These are phyloP conservation scores for Brettanomyces sp. DNA, from an alignment of 805 yeast genomes.

Conservation along the genomic window DNA sequence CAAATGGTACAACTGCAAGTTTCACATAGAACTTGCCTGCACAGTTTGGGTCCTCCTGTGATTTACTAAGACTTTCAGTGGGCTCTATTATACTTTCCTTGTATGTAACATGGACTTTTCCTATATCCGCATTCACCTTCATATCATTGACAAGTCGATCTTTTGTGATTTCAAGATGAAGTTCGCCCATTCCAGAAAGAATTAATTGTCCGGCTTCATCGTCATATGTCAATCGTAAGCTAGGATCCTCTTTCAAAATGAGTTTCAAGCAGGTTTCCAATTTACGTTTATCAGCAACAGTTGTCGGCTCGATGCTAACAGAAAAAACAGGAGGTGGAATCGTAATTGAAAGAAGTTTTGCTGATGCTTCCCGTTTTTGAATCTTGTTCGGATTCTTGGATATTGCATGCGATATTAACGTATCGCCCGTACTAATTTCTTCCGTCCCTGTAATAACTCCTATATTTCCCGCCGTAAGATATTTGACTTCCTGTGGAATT, in stretches of 20 bases:
- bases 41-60: conserved; percentile 11
- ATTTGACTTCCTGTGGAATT: conserved; percentile 59
- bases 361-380: conserved; percentile 29
- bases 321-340: conserved; percentile 93
- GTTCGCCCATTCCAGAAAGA: conserved; percentile 85
- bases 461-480: conserved; percentile 68
- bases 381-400: conserved; percentile 31
- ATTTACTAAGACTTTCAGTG: conserved; percentile 16
- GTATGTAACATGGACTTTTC: conserved; percentile 82
- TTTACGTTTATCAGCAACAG: conserved; percentile 70
- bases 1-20: conserved; percentile 23
- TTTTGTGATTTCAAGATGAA: conserved; percentile 81
- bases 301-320: conserved; percentile 70
- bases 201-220: conserved; percentile 86
- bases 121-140: conserved; percentile 72
- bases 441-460: conserved; percentile 80
- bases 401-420: conserved; percentile 55
- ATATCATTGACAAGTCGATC: conserved; percentile 74
- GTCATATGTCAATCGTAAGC: conserved; percentile 59
- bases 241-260: conserved; percentile 84
- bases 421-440: conserved; percentile 82
- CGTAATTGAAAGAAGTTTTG: conserved; percentile 62
- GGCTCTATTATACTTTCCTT: conserved; percentile 50
- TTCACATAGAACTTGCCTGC: conserved; percentile 11
- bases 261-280: conserved; percentile 62